Evolutionary conservation across 2,329 filamentous ascomycete genomes (phyloP).

Genomic region (Fusarium tanahbumbuense): DNA sequence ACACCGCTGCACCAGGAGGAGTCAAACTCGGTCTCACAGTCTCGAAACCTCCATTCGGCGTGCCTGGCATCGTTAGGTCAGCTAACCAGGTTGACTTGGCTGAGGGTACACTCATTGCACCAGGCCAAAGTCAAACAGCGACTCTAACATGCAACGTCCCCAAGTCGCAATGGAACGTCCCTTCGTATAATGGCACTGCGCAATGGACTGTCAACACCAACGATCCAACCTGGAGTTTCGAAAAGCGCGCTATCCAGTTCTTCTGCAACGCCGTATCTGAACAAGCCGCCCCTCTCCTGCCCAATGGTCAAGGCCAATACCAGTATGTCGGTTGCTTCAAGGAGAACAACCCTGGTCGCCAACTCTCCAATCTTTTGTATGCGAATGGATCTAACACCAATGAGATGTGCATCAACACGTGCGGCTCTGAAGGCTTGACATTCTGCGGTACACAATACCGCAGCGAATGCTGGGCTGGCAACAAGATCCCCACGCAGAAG

Average conservation of each 20-base stretch:
- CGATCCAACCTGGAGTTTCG: conserved; percentile 57
- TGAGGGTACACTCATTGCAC: conserved; percentile 63
- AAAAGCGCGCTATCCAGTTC: conserved; percentile 65
- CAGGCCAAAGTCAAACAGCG: conserved; percentile 64
- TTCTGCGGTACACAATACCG: conserved; percentile 64
- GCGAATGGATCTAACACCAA: conserved; percentile 57
- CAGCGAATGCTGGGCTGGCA: conserved; percentile 67
- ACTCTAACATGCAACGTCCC: conserved; percentile 66
- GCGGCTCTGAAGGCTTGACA: conserved; percentile 49
- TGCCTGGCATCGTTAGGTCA: conserved; percentile 64
- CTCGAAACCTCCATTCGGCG: conserved; percentile 70
- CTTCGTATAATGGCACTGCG: conserved; percentile 61
- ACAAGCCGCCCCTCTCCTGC: conserved; percentile 62
- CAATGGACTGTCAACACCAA: conserved; percentile 69
- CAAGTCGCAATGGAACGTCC: conserved; percentile 67
- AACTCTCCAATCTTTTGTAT: conserved; percentile 59
- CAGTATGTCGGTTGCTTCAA: conserved; percentile 66
- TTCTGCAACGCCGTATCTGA: conserved; percentile 63
- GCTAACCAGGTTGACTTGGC: conserved; percentile 68
- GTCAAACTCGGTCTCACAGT: conserved; percentile 66
- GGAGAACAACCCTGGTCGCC: conserved; percentile 66
- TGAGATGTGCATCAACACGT: conserved; percentile 59
- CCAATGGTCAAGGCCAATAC: conserved; percentile 60
- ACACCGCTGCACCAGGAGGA: conserved; percentile 58
- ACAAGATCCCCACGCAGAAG: conserved; percentile 56